These are phyloP conservation scores for Tritrichomonas musculus DNA, from an alignment of 208 protist genomes.

Conservation along the genomic window DNA sequence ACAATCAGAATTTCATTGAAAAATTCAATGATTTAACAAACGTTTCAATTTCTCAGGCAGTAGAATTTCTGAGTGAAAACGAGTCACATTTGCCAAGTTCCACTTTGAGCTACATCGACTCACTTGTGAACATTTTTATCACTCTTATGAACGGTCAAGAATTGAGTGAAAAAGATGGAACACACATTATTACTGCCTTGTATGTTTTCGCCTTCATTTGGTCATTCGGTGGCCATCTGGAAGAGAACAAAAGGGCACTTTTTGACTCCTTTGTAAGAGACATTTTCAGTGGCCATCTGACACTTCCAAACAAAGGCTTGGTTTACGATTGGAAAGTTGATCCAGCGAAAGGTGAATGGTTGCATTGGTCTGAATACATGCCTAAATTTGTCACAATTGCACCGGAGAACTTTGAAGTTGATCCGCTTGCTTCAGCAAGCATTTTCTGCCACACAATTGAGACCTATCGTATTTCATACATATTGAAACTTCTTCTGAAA, in stretches of 20 bases:
- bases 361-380: background rate
- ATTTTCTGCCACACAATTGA: conserved; percentile 87
- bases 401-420: background rate
- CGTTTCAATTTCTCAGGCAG: background rate
- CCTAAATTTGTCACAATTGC: conserved; percentile 61
- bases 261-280: conserved; percentile 61
- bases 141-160: background rate
- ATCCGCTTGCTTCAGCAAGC: too few relatives aligned
- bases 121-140: background rate
- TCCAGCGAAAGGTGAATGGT: background rate
- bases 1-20: background rate
- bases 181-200: background rate
- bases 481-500: conserved; percentile 75
- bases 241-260: conserved; percentile 64
- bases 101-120: background rate
- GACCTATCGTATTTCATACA: conserved; percentile 81
- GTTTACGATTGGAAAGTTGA: conserved; percentile 32
- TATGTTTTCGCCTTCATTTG: conserved; percentile 80
- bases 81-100: background rate
- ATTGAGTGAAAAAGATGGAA: background rate
- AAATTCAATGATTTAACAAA: background rate
- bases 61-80: background rate
- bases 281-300: background rate
- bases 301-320: conserved; percentile 36
- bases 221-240: conserved; percentile 83